These are phyloP conservation scores for Trichoderma virens DNA, from an alignment of 495 filamentous ascomycete species.

Conservation along the genomic window DNA sequence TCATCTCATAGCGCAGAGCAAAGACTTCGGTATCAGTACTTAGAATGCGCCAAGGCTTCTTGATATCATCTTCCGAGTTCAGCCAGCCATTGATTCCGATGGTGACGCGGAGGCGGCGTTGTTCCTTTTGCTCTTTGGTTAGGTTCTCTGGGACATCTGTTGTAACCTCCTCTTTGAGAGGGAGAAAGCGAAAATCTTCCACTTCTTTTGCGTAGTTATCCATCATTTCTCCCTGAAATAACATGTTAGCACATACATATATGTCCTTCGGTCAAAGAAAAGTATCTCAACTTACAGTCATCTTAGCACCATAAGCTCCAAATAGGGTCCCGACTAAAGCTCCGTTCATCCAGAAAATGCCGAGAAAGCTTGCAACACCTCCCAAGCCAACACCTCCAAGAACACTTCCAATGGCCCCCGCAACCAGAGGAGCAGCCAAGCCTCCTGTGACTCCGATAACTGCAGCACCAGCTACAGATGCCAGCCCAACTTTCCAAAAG, in stretches of 20 bases:
- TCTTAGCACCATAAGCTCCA: constrained; percentile 78
- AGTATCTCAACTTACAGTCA: constrained; percentile 49
- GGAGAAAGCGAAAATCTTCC: constrained; percentile 80
- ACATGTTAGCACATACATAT: not conserved
- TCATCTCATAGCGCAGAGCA: constrained; percentile 72
- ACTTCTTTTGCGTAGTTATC: constrained; percentile 80
- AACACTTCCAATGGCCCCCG: constrained; percentile 78
- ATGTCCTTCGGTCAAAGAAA: constrained; percentile 1
- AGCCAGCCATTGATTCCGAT: constrained; percentile 85
- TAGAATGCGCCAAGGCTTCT: constrained; percentile 70
- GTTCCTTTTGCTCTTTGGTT: constrained; percentile 17
- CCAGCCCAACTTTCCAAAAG: constrained; percentile 83
- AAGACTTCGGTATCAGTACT: constrained; percentile 64
- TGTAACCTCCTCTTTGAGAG: constrained; percentile 47
- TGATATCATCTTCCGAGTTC: constrained; percentile 57
- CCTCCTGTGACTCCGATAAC: constrained; percentile 84
- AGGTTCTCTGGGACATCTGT: constrained; percentile 21
- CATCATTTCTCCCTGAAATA: constrained; percentile 54
- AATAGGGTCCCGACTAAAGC: constrained; percentile 81
- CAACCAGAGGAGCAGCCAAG: constrained; percentile 77
- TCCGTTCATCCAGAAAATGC: constrained; percentile 71
- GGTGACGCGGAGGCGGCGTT: constrained; percentile 62
- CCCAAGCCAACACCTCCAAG: constrained; percentile 82
- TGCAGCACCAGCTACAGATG: constrained; percentile 78
- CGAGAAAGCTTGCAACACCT: constrained; percentile 74